Percentiles rank a stretch among this genome's conserved stretches.
Conservation (phyloP, 306 rosid species). For the Acacia confusa region DNA sequence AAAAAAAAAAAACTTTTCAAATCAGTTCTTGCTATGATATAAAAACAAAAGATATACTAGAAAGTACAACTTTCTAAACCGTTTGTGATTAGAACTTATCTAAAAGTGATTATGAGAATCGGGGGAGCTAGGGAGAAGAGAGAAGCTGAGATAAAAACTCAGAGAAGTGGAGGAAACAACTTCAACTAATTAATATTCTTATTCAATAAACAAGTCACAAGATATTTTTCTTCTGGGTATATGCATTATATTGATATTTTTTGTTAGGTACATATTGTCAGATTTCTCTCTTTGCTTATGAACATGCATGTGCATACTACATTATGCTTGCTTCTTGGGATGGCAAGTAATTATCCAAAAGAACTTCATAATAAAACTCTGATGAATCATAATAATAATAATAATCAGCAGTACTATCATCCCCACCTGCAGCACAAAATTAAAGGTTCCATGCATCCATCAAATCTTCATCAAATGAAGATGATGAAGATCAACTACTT, state of each 20-base stretch:
- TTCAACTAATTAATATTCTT: neutral
- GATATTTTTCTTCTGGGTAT: too few relatives aligned
- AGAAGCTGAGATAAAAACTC: neutral
- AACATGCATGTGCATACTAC: neutral
- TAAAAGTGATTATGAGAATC: neutral
- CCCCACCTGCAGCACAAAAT: neutral
- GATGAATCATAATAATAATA: neutral
- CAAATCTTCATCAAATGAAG: conserved; percentile 5
- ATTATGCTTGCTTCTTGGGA: neutral
- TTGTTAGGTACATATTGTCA: neutral
- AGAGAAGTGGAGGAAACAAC: neutral
- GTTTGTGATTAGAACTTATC: neutral
- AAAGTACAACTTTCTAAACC: neutral
- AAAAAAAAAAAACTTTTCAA: too few relatives aligned
- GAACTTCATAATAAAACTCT: conserved; percentile 17
- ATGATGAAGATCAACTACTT: conserved; percentile 4
- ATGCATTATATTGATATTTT: too few relatives aligned
- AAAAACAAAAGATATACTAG: neutral
- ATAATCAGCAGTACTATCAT: neutral
- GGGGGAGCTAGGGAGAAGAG: neutral
- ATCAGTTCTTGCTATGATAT: neutral
- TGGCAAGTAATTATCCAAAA: conserved; percentile 13
- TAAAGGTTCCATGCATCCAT: conserved; percentile 3
- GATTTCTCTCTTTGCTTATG: neutral
- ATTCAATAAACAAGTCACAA: neutral